A percentile compares a stretch with the other conserved stretches of the same genome.
Evolutionary conservation across 2,329 filamentous ascomycete genomes (phyloP).

Genomic region (Fulvia fulva): DNA sequence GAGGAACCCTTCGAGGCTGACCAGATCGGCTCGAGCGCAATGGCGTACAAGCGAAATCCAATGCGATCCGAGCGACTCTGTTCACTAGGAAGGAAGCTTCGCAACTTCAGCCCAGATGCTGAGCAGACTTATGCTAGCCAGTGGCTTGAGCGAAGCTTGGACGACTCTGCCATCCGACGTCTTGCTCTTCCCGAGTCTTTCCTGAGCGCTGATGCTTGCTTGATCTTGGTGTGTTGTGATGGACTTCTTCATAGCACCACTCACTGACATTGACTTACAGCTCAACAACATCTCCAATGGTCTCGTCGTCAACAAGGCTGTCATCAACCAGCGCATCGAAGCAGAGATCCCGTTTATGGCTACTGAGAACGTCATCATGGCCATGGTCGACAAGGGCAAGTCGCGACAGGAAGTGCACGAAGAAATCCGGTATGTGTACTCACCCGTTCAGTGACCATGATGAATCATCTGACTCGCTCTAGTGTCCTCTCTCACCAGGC

Average conservation of each 20-base stretch:
- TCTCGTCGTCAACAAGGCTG: slow-evolving; percentile 71
- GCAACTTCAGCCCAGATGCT: slow-evolving; percentile 53
- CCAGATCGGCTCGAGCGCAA: slow-evolving; percentile 68
- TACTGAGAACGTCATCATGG: slow-evolving; percentile 68
- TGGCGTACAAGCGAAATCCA: slow-evolving; percentile 64
- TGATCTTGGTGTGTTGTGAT: slow-evolving; percentile 49
- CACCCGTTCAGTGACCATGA: neutral
- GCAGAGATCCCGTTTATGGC: slow-evolving; percentile 72
- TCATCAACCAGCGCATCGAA: slow-evolving; percentile 64
- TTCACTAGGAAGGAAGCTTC: slow-evolving; percentile 50
- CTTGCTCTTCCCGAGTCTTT: slow-evolving; percentile 49
- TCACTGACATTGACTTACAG: slow-evolving; percentile 18
- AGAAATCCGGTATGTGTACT: slow-evolving; percentile 56
- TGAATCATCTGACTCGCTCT: slow-evolving; percentile 1
- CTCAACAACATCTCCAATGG: slow-evolving; percentile 67
- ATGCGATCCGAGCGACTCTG: slow-evolving; percentile 60
- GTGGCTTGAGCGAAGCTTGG: slow-evolving; percentile 74
- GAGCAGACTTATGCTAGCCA: slow-evolving; percentile 67
- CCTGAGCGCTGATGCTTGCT: slow-evolving; percentile 52
- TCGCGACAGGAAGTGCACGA: slow-evolving; percentile 82
- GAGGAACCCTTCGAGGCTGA: slow-evolving; percentile 79
- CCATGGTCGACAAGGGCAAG: slow-evolving; percentile 64
- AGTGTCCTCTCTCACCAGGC: slow-evolving; percentile 73
- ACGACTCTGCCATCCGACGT: slow-evolving; percentile 68
- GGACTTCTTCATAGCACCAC: no score